Conservation (phyloP, 2,329 filamentous ascomycete genomes). For the Fusarium temperatum region DNA sequence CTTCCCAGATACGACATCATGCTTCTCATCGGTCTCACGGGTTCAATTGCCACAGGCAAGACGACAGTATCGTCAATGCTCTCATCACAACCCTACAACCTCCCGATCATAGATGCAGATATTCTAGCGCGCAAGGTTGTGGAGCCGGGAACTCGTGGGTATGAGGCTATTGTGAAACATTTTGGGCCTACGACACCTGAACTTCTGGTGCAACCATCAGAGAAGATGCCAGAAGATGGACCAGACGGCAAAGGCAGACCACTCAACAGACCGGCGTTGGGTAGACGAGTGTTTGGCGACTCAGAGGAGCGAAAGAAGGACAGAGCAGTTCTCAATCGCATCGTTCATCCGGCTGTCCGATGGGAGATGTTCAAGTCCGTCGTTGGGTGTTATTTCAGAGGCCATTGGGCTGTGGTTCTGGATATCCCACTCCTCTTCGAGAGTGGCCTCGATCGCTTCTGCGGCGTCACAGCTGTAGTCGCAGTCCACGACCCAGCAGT, state of each 20-base stretch:
- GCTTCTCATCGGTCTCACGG: constrained; percentile 95
- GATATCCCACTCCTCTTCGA: constrained; percentile 95
- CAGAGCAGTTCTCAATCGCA: constrained; percentile 81
- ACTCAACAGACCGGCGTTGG: constrained; percentile 86
- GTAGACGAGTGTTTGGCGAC: constrained; percentile 85
- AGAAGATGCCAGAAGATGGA: constrained; percentile 62
- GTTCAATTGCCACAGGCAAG: constrained; percentile 98
- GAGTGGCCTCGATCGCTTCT: constrained; percentile 83
- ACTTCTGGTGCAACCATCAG: constrained; percentile 72
- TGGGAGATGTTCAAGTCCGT: constrained; percentile 82
- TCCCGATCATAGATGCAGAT: constrained; percentile 95
- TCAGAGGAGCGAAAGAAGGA: constrained; percentile 75
- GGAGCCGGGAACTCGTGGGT: constrained; percentile 87
- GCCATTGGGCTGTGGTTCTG: constrained; percentile 88
- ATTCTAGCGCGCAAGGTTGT: constrained; percentile 92
- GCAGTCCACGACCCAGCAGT: constrained; percentile 80
- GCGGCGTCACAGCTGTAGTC: constrained; percentile 86
- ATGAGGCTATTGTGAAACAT: constrained; percentile 81
- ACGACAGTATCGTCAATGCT: constrained; percentile 92
- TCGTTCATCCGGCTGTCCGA: constrained; percentile 92
- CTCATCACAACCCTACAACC: constrained; percentile 78
- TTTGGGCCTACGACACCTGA: constrained; percentile 88
- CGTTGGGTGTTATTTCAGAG: constrained; percentile 75
- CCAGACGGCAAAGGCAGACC: constrained; percentile 72
- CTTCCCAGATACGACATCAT: constrained; percentile 56